A percentile compares a stretch with the other conserved stretches of the same genome.
phyloP scores from a whole-genome alignment of 805 yeast genomes.

The Teunomyces barrocoloradensis region DNA sequence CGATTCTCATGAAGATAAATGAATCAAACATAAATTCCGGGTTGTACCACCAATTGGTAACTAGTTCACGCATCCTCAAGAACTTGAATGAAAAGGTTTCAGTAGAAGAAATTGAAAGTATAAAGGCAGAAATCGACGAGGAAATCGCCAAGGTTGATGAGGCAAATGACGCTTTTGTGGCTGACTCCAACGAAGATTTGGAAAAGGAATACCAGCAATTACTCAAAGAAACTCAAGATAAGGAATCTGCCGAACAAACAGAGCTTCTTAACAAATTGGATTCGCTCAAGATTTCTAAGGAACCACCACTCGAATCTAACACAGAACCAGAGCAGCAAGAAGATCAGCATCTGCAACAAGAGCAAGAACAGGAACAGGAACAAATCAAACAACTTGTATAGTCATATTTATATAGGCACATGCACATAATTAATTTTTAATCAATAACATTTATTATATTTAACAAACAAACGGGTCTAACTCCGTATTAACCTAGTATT shows the following conservation, averaged over 20 bases:
- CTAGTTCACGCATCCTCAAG: constrained; percentile 24
- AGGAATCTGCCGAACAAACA: not conserved
- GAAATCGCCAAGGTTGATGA: constrained; percentile 28
- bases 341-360: not conserved
- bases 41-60: constrained; percentile 23
- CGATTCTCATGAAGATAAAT: constrained; percentile 30
- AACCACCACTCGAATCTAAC: no score
- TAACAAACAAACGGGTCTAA: not conserved
- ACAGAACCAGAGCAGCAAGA: not conserved
- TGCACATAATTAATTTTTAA: not conserved
- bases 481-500: constrained; percentile 33
- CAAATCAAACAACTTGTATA: not conserved
- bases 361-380: constrained; percentile 1
- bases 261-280: not conserved
- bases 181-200: constrained; percentile 22
- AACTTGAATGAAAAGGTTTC: constrained; percentile 27
- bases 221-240: constrained; percentile 13
- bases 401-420: not conserved
- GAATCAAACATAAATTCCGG: constrained; percentile 31
- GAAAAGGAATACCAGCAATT: constrained; percentile 29
- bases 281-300: not conserved
- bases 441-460: constrained; percentile 3
- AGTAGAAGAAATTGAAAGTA: constrained; percentile 24
- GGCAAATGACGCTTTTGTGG: constrained; percentile 22
- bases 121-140: constrained; percentile 28